Percentiles rank a stretch among this genome's conserved stretches.
phyloP scores from a whole-genome alignment of 202 grass and related monocot species.

The Setaria viridis region DNA sequence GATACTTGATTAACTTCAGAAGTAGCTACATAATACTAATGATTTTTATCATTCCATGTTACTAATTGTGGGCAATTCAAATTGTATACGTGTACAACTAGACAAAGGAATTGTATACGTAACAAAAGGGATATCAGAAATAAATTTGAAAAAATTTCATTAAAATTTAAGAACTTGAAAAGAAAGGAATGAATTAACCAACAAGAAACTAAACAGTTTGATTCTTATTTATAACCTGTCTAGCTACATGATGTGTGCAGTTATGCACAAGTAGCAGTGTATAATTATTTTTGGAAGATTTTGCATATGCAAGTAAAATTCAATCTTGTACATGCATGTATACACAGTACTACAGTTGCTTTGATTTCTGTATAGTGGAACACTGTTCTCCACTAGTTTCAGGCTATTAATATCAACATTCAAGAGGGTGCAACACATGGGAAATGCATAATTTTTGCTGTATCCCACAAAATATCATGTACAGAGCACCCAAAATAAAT shows the following conservation, averaged over 20 bases:
- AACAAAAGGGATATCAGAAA: background rate
- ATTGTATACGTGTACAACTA: background rate
- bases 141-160: background rate
- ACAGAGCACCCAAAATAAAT: background rate
- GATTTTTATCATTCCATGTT: conserved; percentile 45
- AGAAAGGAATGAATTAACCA: background rate
- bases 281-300: background rate
- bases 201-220: background rate
- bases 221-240: background rate
- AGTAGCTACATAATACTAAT: background rate
- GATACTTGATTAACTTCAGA: background rate
- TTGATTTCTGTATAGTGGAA: conserved; percentile 35
- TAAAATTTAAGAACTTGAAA: background rate
- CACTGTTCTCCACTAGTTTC: conserved; percentile 32
- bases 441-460: conserved; percentile 10
- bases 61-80: conserved; percentile 2
- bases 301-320: background rate
- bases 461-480: background rate
- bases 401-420: conserved; percentile 30
- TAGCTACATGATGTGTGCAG: background rate
- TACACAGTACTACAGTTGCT: conserved; percentile 27
- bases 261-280: background rate
- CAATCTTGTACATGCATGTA: conserved; percentile 27
- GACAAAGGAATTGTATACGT: background rate
- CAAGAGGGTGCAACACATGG: conserved; percentile 8